Evolutionary conservation across 129 eudicot species (phyloP).

Genomic region (Flaveria brownii): DNA sequence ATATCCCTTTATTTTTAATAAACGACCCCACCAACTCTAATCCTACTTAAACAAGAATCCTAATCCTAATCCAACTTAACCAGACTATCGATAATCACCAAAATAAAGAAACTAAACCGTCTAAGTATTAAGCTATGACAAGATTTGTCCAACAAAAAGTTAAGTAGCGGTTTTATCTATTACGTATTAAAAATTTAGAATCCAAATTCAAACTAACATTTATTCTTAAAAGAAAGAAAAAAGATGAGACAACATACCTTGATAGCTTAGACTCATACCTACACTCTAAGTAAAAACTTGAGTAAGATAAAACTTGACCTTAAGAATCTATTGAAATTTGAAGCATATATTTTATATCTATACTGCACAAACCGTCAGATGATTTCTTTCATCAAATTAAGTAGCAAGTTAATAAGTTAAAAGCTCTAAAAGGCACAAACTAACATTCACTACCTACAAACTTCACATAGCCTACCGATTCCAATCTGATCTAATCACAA

Average conservation of each 20-base stretch:
- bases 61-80: no score
- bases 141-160: neutral
- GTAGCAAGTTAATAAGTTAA: neutral
- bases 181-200: neutral
- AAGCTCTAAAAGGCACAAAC: neutral
- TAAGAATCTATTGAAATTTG: neutral
- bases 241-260: slow-evolving; percentile 2
- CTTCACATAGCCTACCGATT: neutral
- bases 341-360: no score
- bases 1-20: no score
- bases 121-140: no score
- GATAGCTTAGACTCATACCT: neutral
- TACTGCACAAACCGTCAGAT: neutral
- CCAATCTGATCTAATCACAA: neutral
- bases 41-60: no score
- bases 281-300: neutral
- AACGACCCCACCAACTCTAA: no score
- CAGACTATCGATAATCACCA: no score
- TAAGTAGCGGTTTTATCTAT: neutral
- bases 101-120: no score
- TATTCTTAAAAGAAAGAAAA: neutral
- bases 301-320: neutral
- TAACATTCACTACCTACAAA: slow-evolving; percentile 2
- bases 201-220: neutral
- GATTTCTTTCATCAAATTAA: neutral